Percentiles rank a stretch among this genome's conserved stretches.
phyloP scores from a whole-genome alignment of 176 grass and related monocot species.

The Tillandsia leiboldiana region DNA sequence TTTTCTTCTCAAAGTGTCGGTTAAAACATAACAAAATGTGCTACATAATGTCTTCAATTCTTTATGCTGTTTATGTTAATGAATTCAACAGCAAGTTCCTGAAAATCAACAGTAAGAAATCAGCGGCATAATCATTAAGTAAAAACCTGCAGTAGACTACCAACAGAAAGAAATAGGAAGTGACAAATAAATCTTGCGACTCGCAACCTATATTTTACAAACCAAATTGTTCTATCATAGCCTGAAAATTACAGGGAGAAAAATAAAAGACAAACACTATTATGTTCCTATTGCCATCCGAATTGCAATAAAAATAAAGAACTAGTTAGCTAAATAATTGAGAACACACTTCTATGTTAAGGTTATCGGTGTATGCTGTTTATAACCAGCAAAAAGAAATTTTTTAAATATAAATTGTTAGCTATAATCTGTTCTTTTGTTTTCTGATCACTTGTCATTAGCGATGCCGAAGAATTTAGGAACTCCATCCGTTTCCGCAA shows the following conservation, averaged over 20 bases:
- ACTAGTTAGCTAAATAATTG: no score
- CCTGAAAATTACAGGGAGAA: neutral
- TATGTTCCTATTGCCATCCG: no score
- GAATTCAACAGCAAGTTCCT: constrained; percentile 1
- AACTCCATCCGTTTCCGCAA: no score
- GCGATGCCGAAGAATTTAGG: no score
- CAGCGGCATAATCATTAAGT: neutral
- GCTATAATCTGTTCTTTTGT: no score
- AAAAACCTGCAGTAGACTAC: neutral
- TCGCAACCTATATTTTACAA: neutral
- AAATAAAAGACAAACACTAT: no score
- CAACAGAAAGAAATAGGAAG: neutral
- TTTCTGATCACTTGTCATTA: no score
- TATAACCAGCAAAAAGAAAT: no score
- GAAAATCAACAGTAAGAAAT: neutral
- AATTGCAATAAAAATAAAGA: no score
- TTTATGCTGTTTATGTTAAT: neutral
- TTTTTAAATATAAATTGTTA: no score
- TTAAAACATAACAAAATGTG: neutral
- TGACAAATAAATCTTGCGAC: neutral
- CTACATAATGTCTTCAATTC: neutral
- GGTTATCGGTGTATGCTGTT: no score
- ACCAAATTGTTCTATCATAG: neutral
- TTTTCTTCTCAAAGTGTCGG: constrained; percentile 8
- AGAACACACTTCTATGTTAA: no score